Percentiles rank a stretch among this genome's conserved stretches.
Evolutionary conservation across 1,284 basidiomycete genomes (phyloP).

Genomic region (Cystobasidium sp.): DNA sequence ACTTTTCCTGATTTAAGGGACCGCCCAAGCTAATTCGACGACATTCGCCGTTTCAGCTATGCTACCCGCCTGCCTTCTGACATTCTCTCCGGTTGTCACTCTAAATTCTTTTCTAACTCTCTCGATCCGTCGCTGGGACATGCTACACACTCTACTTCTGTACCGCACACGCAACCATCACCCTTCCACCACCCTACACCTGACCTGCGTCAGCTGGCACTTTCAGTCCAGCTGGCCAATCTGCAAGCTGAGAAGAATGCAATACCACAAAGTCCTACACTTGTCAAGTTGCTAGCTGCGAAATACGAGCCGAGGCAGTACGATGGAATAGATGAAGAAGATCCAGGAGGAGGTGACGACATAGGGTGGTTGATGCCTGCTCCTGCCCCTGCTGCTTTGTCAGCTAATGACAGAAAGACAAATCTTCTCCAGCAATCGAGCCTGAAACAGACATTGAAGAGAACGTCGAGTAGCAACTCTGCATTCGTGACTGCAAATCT

Average conservation of each 20-base stretch:
- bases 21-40: background rate
- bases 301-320: constrained; percentile 1
- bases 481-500: background rate
- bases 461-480: background rate
- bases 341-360: background rate
- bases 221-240: constrained; percentile 32
- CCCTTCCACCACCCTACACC: constrained; percentile 45
- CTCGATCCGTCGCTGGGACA: background rate
- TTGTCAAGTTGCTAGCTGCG: constrained; percentile 40
- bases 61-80: constrained; percentile 26
- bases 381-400: constrained; percentile 6
- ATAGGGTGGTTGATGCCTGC: constrained; percentile 25
- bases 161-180: constrained; percentile 8
- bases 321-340: constrained; percentile 4
- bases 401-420: background rate
- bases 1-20: background rate
- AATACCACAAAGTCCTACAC: constrained; percentile 38
- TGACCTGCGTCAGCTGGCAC: constrained; percentile 35
- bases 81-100: constrained; percentile 32
- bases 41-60: constrained; percentile 35
- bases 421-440: too few species aligned
- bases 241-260: constrained; percentile 14
- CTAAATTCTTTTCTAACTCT: constrained; percentile 36
- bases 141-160: background rate
- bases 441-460: background rate